Evolutionary conservation across 306 rosid species (phyloP).

Genomic region (Trifolium dubium): DNA sequence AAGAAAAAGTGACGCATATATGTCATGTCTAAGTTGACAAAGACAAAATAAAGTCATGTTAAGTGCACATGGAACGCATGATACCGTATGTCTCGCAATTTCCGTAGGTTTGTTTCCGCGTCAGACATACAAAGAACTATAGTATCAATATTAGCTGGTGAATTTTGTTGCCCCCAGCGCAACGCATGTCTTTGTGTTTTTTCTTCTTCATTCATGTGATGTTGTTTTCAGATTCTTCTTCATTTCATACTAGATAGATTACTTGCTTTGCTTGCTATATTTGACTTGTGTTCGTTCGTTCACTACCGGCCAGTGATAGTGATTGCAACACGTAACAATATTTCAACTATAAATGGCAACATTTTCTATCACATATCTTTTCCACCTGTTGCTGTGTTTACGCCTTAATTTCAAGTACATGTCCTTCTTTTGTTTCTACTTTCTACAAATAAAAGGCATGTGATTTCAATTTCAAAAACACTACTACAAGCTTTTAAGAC

Average conservation of each 20-base stretch:
- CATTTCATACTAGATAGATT: not conserved
- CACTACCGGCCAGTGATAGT: not conserved
- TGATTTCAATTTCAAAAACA: too few species aligned
- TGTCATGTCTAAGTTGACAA: not conserved
- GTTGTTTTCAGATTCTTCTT: constrained; percentile 34
- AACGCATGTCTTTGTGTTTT: not conserved
- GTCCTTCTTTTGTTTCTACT: not conserved
- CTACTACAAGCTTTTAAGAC: too few species aligned
- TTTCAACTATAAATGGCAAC: not conserved
- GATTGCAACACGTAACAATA: constrained; percentile 10
- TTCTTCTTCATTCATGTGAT: not conserved
- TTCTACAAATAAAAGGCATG: not conserved
- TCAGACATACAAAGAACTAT: constrained; percentile 13
- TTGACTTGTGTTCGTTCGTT: not conserved
- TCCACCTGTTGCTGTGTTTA: not conserved
- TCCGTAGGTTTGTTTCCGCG: not conserved
- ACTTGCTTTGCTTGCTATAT: not conserved
- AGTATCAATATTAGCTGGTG: constrained; percentile 13
- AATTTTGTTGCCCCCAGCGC: constrained; percentile 12
- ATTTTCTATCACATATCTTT: not conserved
- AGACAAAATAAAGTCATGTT: constrained; percentile 16
- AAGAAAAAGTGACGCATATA: too few species aligned
- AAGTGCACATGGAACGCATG: constrained; percentile 8
- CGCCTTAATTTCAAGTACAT: not conserved
- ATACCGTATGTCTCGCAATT: not conserved